These are phyloP conservation scores for Mycena capillaripes DNA, from an alignment of 768 basidiomycete species.

Conservation along the genomic window DNA sequence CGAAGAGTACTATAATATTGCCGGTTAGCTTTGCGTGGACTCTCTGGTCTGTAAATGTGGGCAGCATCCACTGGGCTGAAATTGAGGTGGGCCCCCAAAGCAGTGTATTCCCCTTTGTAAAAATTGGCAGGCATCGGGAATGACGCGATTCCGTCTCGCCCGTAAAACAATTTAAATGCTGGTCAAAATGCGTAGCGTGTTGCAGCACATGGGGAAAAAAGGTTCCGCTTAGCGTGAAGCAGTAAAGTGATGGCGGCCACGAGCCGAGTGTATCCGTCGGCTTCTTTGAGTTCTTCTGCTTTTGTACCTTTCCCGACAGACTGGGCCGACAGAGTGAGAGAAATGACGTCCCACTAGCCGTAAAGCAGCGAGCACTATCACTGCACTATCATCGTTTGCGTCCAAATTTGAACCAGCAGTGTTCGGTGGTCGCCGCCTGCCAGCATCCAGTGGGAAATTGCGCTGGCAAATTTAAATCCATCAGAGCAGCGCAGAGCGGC, in stretches of 20 bases:
- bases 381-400: conserved; percentile 8
- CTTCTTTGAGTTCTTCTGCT: conserved; percentile 13
- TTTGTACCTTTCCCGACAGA: conserved; percentile 19
- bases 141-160: neutral
- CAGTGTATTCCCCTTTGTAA: neutral
- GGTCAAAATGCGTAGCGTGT: conserved; percentile 2
- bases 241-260: conserved; percentile 17
- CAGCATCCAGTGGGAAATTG: neutral
- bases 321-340: neutral
- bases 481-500: neutral
- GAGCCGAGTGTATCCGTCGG: conserved; percentile 20
- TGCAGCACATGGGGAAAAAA: conserved; percentile 18
- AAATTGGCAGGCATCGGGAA: conserved; percentile 6
- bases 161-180: neutral
- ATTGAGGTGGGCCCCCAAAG: neutral
- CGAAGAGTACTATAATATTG: conserved; percentile 31
- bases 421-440: neutral
- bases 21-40: conserved; percentile 24
- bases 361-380: neutral
- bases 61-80: neutral
- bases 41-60: conserved; percentile 4
- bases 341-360: neutral
- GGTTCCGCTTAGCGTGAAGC: conserved; percentile 25
- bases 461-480: neutral
- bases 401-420: neutral